Evolutionary conservation across 495 filamentous ascomycete species (phyloP).

Genomic region (Evernia prunastri): DNA sequence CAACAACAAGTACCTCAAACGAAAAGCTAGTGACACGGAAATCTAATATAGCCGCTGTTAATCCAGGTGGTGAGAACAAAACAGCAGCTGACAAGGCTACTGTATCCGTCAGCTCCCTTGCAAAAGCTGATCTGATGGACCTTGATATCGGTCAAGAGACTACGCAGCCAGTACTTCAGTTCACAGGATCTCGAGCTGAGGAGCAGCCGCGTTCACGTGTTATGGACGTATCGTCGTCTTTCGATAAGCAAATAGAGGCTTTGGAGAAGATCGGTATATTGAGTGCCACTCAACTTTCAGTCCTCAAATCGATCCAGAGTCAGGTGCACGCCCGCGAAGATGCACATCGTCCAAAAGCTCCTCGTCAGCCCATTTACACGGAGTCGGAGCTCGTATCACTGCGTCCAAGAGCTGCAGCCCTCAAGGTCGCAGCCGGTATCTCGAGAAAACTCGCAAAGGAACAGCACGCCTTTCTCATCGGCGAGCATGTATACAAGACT

Average conservation of each 20-base stretch:
- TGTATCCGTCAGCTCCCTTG: not conserved
- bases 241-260: not conserved
- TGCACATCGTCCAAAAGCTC: not conserved
- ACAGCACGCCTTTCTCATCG: constrained; percentile 11
- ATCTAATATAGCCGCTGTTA: not conserved
- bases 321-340: not conserved
- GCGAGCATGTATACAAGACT: constrained; percentile 20
- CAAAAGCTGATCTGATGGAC: constrained; percentile 3
- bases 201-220: not conserved
- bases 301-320: not conserved
- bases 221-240: not conserved
- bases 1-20: not conserved
- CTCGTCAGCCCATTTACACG: not conserved
- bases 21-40: too few relatives aligned
- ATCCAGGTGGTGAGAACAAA: not conserved
- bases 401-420: not conserved
- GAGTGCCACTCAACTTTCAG: not conserved
- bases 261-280: not conserved
- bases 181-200: not conserved
- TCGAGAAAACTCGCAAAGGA: not conserved
- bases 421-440: not conserved
- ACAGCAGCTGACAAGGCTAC: not conserved
- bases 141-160: constrained; percentile 1
- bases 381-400: not conserved
- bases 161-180: constrained; percentile 8